Base-by-base conservation (phyloP, 129 eudicot genomes). In the Flaveria brownii region DNA sequence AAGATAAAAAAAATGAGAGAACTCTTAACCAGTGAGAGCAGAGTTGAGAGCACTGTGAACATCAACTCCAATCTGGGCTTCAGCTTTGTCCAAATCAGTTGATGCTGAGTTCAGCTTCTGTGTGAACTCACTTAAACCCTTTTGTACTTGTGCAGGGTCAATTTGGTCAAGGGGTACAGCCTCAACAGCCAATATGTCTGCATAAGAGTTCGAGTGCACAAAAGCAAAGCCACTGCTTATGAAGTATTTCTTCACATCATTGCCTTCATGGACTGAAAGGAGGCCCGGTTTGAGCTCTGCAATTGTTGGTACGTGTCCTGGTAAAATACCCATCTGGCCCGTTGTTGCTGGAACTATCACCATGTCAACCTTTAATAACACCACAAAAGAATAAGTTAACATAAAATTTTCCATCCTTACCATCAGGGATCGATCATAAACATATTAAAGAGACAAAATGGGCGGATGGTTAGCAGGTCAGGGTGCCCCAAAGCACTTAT, bases 261-360 rank as follows among this genome's bases (percentile, higher is more conserved):
- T 82, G 12, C 92, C 95, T 68, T 91, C 92, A 45, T 91, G 97
- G 33, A 91, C 89, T 0, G 89, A 85, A 17, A 91, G 69, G 30
- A 88, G 68, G 52, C 97, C 97, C 0, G 97, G 92, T 26, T 91
- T 88, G n/a, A 88, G 88, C 82, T 91, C 96, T 1, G 97, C 88
- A 9, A 88, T 88, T 82, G 90, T 88, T 5, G 97, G 78, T 12
- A 88, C 87, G 20, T 91, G 92, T 18, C 97, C 96, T 36, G 97
- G 96, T 76, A 91, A 88, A 45, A 91, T 81, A 82, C 97, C 92
- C 96, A 91, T 89, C 77, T 87, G 90, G 60, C 97, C 97, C 9
- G 90, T 87, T 70, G 92, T 84, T 43, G 95, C 92, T 14, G 97
- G 97, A 11, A 89, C 84, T 62, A 84, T 87, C 72, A 88, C 91